Conservation (phyloP, 352 stramenopile species). For the Globisporangium middletonii region DNA sequence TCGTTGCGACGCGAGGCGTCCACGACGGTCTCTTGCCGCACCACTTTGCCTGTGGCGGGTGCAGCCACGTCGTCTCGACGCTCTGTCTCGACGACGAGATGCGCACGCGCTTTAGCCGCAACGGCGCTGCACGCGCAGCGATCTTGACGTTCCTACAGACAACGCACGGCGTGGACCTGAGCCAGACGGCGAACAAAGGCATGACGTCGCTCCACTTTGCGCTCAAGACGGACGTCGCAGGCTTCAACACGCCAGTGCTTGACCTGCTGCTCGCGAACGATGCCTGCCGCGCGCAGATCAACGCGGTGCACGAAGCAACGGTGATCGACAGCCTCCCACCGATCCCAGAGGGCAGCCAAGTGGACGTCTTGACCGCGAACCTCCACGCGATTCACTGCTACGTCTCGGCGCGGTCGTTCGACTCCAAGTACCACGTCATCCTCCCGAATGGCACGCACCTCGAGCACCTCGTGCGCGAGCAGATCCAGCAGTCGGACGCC, state of each 20-base stretch:
- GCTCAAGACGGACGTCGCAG: constrained; percentile 39
- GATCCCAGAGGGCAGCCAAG: constrained; percentile 24
- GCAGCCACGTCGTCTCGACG: constrained; percentile 22
- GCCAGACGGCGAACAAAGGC: constrained; percentile 16
- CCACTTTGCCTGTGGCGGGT: constrained; percentile 60
- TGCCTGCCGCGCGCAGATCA: constrained; percentile 13
- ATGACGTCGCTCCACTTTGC: constrained; percentile 46
- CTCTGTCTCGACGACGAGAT: constrained; percentile 52
- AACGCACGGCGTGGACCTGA: constrained; percentile 32
- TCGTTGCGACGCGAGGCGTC: constrained; percentile 26
- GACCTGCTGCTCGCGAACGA: constrained; percentile 31
- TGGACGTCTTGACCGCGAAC: constrained; percentile 18
- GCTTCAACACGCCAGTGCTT: constrained; percentile 42
- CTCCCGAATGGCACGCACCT: constrained; percentile 40
- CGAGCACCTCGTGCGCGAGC: constrained; percentile 25
- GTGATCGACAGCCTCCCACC: constrained; percentile 36
- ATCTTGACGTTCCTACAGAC: constrained; percentile 34
- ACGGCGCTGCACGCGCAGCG: constrained; percentile 27
- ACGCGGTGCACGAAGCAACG: constrained; percentile 53
- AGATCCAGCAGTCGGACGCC: constrained; percentile 18
- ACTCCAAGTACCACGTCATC: constrained; percentile 53
- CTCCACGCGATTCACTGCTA: constrained; percentile 25
- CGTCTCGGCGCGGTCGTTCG: constrained; percentile 36
- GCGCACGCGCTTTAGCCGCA: constrained; percentile 25
- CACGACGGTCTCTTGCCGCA: constrained; percentile 39